Conservation (phyloP, 2,329 filamentous ascomycete genomes). For the Chalaropsis thielavioides region DNA sequence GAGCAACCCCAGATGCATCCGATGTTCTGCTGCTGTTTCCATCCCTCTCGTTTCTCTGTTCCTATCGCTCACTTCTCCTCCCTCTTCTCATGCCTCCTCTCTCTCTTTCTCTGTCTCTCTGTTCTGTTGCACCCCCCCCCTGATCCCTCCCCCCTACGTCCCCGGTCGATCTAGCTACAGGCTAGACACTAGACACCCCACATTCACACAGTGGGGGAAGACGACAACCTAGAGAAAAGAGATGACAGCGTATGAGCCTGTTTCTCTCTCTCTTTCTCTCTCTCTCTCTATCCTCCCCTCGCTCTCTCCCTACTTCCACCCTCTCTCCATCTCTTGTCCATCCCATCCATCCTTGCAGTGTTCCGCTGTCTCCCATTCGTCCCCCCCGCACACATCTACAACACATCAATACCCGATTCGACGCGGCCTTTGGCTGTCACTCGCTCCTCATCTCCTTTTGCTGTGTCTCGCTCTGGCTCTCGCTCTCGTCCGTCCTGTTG, state of each 20-base stretch:
- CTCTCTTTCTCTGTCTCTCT: not conserved
- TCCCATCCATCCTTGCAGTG: not conserved
- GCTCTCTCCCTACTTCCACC: not conserved
- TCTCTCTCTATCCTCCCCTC: not conserved
- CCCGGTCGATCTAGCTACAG: conserved; percentile 9
- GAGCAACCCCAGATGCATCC: not conserved
- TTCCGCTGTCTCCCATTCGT: not conserved
- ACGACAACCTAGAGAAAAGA: not conserved
- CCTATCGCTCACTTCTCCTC: not conserved
- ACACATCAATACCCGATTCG: not conserved
- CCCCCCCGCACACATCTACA: not conserved
- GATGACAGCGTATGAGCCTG: not conserved
- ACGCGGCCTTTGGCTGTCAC: not conserved
- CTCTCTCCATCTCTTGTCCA: not conserved
- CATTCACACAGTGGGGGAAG: not conserved
- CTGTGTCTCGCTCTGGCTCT: not conserved
- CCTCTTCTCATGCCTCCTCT: not conserved
- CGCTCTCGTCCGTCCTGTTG: not conserved
- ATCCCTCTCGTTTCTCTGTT: not conserved
- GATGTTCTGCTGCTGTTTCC: not conserved
- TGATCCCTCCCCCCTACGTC: not conserved
- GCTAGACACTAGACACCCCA: not conserved
- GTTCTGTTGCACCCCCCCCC: not conserved
- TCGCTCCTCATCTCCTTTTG: not conserved
- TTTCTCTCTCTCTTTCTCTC: not conserved